These are phyloP conservation scores for Penicillium parvum DNA, from an alignment of 495 filamentous ascomycete species.

Conservation along the genomic window DNA sequence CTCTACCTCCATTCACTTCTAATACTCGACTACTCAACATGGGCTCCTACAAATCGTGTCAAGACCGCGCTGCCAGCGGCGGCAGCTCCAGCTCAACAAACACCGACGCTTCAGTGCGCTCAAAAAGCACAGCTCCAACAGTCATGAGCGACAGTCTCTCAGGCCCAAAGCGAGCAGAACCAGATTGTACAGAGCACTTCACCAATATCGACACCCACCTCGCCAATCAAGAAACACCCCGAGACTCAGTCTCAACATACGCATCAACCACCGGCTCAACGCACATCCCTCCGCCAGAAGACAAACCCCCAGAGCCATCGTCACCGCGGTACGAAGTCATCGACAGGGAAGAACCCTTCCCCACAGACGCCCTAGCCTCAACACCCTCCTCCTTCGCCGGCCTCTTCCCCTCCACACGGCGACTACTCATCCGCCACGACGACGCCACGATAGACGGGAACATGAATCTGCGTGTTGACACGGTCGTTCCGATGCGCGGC, in stretches of 20 bases:
- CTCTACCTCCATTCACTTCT: not conserved
- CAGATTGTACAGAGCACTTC: no score
- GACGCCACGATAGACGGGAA: slow-evolving; percentile 90
- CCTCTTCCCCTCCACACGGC: slow-evolving; percentile 79
- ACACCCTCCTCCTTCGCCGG: slow-evolving; percentile 80
- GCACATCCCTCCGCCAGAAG: slow-evolving; percentile 52
- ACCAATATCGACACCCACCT: no score
- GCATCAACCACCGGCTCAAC: slow-evolving; percentile 66
- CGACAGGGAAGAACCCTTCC: slow-evolving; percentile 56
- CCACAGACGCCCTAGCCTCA: slow-evolving; percentile 63
- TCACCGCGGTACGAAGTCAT: slow-evolving; percentile 57
- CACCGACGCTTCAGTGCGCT: slow-evolving; percentile 60
- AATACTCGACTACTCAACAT: slow-evolving; percentile 17
- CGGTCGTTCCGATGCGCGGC: slow-evolving; percentile 55
- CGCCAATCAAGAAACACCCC: no score
- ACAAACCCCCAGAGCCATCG: no score
- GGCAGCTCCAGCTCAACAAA: slow-evolving; percentile 56
- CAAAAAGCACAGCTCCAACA: slow-evolving; percentile 66
- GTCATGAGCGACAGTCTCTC: slow-evolving; percentile 56
- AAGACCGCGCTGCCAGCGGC: slow-evolving; percentile 22
- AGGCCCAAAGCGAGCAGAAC: no score
- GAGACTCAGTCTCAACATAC: slow-evolving; percentile 73
- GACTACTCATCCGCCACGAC: slow-evolving; percentile 82
- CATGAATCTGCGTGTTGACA: slow-evolving; percentile 94
- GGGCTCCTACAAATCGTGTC: slow-evolving; percentile 34